A percentile compares a stretch with the other conserved stretches of the same genome.
phyloP scores from a whole-genome alignment of 2,329 filamentous ascomycete species.

The Gnomoniopsis sp. region DNA sequence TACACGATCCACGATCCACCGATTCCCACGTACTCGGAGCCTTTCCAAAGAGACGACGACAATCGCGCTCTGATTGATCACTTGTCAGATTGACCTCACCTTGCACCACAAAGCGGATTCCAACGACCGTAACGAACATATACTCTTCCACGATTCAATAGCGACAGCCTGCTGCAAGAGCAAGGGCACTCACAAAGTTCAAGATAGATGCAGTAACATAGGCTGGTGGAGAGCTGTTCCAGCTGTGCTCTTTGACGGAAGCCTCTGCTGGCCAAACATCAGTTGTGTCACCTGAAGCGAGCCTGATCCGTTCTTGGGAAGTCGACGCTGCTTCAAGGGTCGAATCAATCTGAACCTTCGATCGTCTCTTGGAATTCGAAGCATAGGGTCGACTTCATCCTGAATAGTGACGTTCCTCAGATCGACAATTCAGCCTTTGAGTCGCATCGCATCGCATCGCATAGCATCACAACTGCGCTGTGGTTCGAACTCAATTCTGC shows the following conservation, averaged over 20 bases:
- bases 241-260: constrained; percentile 5
- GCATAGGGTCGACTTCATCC: too few relatives aligned
- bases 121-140: not conserved
- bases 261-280: constrained; percentile 5
- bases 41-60: too few relatives aligned
- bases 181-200: constrained; percentile 1
- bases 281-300: constrained; percentile 13
- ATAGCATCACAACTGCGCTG: too few relatives aligned
- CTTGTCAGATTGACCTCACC: not conserved
- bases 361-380: too few relatives aligned
- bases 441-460: too few relatives aligned
- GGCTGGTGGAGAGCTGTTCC: not conserved
- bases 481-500: too few relatives aligned
- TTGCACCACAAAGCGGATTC: not conserved
- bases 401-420: too few relatives aligned
- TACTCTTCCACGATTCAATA: not conserved
- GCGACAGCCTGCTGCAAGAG: not conserved
- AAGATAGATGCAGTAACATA: not conserved
- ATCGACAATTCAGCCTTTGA: too few relatives aligned
- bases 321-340: too few relatives aligned
- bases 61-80: not conserved
- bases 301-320: not conserved
- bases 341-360: too few relatives aligned
- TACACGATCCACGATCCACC: not conserved
- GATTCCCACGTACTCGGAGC: too few relatives aligned